Percentiles rank a stretch among this genome's conserved stretches.
Evolutionary conservation across 192 early-diverging fungal species (phyloP).

Genomic region (Entomortierella chlamydospora): DNA sequence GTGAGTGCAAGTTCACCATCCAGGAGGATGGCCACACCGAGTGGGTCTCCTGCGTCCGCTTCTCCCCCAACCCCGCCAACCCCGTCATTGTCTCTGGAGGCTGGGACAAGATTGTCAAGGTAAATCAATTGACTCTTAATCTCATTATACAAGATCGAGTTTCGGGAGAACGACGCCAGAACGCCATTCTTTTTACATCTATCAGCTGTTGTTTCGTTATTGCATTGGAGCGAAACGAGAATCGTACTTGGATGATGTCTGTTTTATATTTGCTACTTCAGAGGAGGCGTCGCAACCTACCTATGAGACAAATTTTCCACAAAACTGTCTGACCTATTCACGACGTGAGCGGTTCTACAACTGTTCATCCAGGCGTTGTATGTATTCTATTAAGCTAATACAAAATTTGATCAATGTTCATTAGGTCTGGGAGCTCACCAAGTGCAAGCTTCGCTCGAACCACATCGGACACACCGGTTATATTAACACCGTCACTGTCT

Average conservation of each 20-base stretch:
- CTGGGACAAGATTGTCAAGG: slow-evolving; percentile 99
- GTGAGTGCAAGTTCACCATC: slow-evolving; percentile 99
- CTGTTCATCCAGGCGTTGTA: too few relatives aligned
- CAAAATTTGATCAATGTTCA: slow-evolving; percentile 9
- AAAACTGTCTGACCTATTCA: slow-evolving; percentile 49
- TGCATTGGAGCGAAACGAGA: too few relatives aligned
- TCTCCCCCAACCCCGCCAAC: slow-evolving; percentile 99
- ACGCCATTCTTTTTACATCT: too few relatives aligned
- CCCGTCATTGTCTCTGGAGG: slow-evolving; percentile 97
- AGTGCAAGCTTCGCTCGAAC: slow-evolving; percentile 99
- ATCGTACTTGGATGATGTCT: slow-evolving; percentile 54
- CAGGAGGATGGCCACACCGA: slow-evolving; percentile 96
- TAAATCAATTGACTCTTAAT: slow-evolving; percentile 55
- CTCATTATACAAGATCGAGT: slow-evolving; percentile 9
- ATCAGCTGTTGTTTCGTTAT: too few relatives aligned
- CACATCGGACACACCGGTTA: slow-evolving; percentile 98
- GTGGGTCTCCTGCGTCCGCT: slow-evolving; percentile 99
- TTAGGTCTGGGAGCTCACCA: slow-evolving; percentile 98
- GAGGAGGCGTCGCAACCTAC: slow-evolving; percentile 60
- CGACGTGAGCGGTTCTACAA: too few relatives aligned
- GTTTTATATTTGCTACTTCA: slow-evolving; percentile 83
- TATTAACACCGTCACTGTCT: slow-evolving; percentile 98
- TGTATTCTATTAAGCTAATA: not conserved
- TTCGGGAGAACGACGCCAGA: not conserved
- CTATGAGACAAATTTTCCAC: slow-evolving; percentile 74